phyloP scores from a whole-genome alignment of 805 yeast genomes.

The Yarrowia alimentaria region DNA sequence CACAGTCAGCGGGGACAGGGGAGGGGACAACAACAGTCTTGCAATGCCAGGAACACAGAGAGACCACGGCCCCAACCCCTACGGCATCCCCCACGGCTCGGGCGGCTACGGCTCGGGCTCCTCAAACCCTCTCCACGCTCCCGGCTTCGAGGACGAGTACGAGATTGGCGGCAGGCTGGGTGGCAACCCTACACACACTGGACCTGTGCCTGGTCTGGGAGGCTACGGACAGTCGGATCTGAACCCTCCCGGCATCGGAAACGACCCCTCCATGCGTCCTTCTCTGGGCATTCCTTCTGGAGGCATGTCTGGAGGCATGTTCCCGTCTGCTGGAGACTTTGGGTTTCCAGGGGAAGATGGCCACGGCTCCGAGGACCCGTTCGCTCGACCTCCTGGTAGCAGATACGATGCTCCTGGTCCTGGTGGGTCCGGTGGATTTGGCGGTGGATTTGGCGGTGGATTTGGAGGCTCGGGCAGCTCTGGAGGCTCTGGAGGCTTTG shows the following conservation, averaged over 20 bases:
- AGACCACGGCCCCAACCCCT: background rate
- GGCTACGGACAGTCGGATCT: conserved; percentile 42
- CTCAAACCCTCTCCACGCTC: no score
- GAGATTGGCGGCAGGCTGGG: conserved; percentile 33
- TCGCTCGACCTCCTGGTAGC: conserved; percentile 41
- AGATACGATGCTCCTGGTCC: conserved; percentile 45
- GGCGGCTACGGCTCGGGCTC: background rate
- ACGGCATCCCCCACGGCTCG: background rate
- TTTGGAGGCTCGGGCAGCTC: conserved; percentile 30
- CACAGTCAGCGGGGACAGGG: background rate
- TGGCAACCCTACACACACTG: conserved; percentile 16
- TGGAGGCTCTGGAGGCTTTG: conserved; percentile 8
- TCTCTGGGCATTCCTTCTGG: conserved; percentile 30
- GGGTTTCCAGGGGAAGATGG: conserved; percentile 37
- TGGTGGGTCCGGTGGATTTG: conserved; percentile 36
- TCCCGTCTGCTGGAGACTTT: conserved; percentile 39
- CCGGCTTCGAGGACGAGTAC: conserved; percentile 48
- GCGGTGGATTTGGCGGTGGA: conserved; percentile 35
- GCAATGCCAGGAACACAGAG: conserved; percentile 7
- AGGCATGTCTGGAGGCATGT: conserved; percentile 39
- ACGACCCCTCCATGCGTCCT: conserved; percentile 40
- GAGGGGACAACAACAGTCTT: background rate
- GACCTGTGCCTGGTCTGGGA: conserved; percentile 29
- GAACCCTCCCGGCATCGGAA: conserved; percentile 43
- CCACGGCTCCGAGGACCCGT: conserved; percentile 32